phyloP scores from a whole-genome alignment of 2,329 filamentous ascomycete genomes.

The Juglanconis sp. region DNA sequence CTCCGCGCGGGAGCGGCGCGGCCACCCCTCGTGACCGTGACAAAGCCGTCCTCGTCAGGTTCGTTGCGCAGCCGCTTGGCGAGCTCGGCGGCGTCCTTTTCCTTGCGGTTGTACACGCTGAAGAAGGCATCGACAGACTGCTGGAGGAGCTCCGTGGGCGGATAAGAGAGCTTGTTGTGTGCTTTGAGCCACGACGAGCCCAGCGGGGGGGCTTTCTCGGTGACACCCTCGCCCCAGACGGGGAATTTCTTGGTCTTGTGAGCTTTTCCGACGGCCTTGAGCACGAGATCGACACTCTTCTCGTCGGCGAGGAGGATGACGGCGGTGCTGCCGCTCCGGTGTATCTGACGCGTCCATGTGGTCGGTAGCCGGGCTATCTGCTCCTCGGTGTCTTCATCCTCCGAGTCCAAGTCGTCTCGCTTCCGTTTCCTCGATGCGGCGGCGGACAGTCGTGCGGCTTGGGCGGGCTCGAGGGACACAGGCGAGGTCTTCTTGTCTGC shows the following conservation, averaged over 20 bases:
- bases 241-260: constrained; percentile 59
- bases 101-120: constrained; percentile 71
- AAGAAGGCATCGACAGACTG: constrained; percentile 81
- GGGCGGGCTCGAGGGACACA: constrained; percentile 42
- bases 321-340: constrained; percentile 72
- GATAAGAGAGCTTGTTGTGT: constrained; percentile 71
- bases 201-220: constrained; percentile 53
- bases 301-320: constrained; percentile 82
- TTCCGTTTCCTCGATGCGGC: constrained; percentile 50
- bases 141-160: constrained; percentile 65
- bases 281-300: constrained; percentile 68
- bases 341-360: constrained; percentile 70
- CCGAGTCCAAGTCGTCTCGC: constrained; percentile 31
- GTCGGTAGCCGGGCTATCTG: constrained; percentile 62
- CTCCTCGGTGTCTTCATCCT: constrained; percentile 53
- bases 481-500: constrained; percentile 45
- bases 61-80: constrained; percentile 68
- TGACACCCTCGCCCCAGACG: constrained; percentile 65
- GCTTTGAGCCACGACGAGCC: constrained; percentile 57
- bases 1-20: constrained; percentile 69
- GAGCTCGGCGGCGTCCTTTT: constrained; percentile 59
- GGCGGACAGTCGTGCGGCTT: constrained; percentile 36
- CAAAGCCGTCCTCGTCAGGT: constrained; percentile 92
- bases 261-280: constrained; percentile 70
- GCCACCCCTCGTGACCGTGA: constrained; percentile 82